phyloP scores from a whole-genome alignment of 345 rosid genomes.

The Gossypium herbaceum region DNA sequence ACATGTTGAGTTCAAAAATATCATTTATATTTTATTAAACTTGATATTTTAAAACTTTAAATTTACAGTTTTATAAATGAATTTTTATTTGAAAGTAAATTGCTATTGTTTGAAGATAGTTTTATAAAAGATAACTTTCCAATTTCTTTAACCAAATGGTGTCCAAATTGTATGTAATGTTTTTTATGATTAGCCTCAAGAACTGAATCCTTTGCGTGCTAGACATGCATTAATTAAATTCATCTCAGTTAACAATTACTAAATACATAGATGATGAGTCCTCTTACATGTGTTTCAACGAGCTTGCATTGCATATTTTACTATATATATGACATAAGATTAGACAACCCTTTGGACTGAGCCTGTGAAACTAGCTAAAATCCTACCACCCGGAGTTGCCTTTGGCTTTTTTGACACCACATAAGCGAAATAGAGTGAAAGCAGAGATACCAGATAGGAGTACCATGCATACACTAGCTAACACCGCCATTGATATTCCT shows the following conservation, averaged over 20 bases:
- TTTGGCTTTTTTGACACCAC: conserved; percentile 38
- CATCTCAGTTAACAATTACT: not conserved
- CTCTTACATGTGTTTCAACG: not conserved
- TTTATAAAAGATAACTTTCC: too few species aligned
- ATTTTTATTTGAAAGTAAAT: too few species aligned
- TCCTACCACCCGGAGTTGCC: conserved; percentile 32
- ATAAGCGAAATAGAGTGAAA: conserved; percentile 79
- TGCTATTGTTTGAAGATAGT: too few species aligned
- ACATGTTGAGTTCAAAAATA: too few species aligned
- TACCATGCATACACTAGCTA: conserved; percentile 55
- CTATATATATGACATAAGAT: not conserved
- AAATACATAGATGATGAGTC: not conserved
- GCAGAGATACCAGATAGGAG: conserved; percentile 63
- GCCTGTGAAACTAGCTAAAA: not conserved
- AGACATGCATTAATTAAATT: not conserved
- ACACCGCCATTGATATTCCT: conserved; percentile 50
- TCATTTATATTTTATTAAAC: too few species aligned
- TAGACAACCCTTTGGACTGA: not conserved
- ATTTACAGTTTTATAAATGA: too few species aligned
- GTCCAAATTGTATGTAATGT: too few species aligned
- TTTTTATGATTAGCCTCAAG: not conserved
- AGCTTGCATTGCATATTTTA: not conserved
- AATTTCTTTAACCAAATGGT: too few species aligned
- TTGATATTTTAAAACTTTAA: too few species aligned
- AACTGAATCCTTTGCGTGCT: not conserved